Evolutionary conservation across 139 green algal species (phyloP).

Genomic region (Asterochloris erici): DNA sequence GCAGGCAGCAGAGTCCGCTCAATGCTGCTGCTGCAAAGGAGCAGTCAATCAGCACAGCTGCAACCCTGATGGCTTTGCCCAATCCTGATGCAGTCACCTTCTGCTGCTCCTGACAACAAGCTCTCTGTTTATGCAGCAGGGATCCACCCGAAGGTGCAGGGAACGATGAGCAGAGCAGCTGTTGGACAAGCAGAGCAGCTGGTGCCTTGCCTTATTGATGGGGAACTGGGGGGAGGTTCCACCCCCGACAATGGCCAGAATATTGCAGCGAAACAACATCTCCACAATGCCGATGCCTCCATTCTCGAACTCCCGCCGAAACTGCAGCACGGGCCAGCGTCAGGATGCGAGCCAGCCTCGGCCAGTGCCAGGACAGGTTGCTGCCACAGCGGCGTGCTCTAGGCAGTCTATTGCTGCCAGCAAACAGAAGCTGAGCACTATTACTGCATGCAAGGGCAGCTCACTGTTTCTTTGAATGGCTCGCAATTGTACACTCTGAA

Average conservation of each 20-base stretch:
- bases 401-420: not conserved
- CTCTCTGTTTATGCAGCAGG: no score
- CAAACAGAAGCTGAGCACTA: not conserved
- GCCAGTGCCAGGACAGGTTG: not conserved
- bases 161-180: not conserved
- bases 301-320: constrained; percentile 76
- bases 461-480: constrained; percentile 87
- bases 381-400: not conserved
- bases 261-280: constrained; percentile 97
- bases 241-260: constrained; percentile 92
- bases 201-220: constrained; percentile 67
- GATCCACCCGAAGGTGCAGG: no score
- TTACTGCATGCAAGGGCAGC: not conserved
- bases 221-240: constrained; percentile 74
- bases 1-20: constrained; percentile 3
- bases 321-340: constrained; percentile 47
- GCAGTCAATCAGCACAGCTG: no score
- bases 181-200: not conserved
- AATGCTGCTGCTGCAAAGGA: no score
- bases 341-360: not conserved
- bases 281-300: constrained; percentile 83
- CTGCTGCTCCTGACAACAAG: not conserved
- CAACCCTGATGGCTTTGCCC: not conserved
- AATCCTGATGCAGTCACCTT: not conserved
- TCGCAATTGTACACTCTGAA: constrained; percentile 93